Conservation (phyloP, 2,329 filamentous ascomycete genomes). For the Sporothrix sp. region DNA sequence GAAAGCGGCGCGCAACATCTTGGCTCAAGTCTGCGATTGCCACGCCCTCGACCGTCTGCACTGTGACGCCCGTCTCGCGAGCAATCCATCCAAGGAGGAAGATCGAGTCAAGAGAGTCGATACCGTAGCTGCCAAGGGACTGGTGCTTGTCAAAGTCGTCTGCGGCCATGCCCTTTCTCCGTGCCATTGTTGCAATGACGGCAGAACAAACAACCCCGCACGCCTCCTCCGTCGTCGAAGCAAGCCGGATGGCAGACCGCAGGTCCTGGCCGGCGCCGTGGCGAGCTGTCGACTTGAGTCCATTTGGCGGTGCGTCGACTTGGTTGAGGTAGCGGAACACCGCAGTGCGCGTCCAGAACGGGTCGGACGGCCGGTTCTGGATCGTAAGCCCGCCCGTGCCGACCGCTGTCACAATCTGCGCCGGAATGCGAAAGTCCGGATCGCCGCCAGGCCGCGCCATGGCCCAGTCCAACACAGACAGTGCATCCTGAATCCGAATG, state of each 20-base stretch:
- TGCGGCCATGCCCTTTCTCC: slow-evolving; percentile 17
- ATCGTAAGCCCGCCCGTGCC: slow-evolving; percentile 44
- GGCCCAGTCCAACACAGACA: slow-evolving; percentile 37
- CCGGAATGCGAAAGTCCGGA: slow-evolving; percentile 26
- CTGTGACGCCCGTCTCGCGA: slow-evolving; percentile 17
- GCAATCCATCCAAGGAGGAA: slow-evolving; percentile 19
- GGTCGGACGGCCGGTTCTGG: slow-evolving; percentile 43
- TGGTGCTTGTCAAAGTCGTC: slow-evolving; percentile 16
- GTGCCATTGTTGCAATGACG: slow-evolving; percentile 16
- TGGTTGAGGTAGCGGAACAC: slow-evolving; percentile 40
- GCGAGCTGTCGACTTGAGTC: background rate
- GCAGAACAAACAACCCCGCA: background rate
- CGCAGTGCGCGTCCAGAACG: slow-evolving; percentile 43
- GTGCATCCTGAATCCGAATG: slow-evolving; percentile 40
- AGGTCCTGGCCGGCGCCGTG: slow-evolving; percentile 3
- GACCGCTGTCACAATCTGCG: slow-evolving; percentile 42
- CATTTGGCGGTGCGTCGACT: slow-evolving; percentile 33
- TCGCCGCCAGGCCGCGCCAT: slow-evolving; percentile 29
- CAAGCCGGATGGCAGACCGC: background rate
- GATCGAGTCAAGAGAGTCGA: slow-evolving; percentile 20
- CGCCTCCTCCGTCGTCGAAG: slow-evolving; percentile 7
- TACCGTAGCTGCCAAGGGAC: slow-evolving; percentile 18
- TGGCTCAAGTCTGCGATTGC: slow-evolving; percentile 16
- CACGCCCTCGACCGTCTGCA: slow-evolving; percentile 17
- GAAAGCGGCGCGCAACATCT: slow-evolving; percentile 8